Conservation (phyloP, 495 filamentous ascomycete genomes). For the Hypoxylon subgilvum region DNA sequence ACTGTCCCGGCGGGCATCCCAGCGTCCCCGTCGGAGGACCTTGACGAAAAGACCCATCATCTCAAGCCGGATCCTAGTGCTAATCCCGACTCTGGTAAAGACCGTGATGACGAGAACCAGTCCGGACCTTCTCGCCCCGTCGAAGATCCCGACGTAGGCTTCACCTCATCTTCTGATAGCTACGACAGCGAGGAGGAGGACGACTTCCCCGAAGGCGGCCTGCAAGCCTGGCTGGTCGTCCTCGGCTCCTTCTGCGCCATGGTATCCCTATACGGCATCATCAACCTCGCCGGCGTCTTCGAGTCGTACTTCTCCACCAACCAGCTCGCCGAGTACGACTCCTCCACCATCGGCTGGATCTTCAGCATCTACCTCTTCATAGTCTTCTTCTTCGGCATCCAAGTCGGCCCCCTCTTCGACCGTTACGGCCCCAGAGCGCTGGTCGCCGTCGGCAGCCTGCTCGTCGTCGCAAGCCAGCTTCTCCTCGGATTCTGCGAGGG, state of each 20-base stretch:
- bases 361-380: conserved; percentile 67
- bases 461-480: conserved; percentile 61
- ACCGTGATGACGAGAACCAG: conserved; percentile 1
- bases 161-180: conserved; percentile 10
- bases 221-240: conserved; percentile 66
- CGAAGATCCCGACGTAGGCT: not conserved
- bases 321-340: conserved; percentile 60
- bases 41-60: conserved; percentile 36
- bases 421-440: conserved; percentile 62
- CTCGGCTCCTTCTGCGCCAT: conserved; percentile 66
- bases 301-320: conserved; percentile 67
- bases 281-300: conserved; percentile 67
- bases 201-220: conserved; percentile 67
- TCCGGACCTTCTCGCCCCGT: conserved; percentile 12
- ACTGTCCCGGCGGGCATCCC: conserved; percentile 31
- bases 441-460: conserved; percentile 56
- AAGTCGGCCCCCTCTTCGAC: conserved; percentile 73
- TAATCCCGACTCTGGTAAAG: not conserved
- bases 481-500: conserved; percentile 57
- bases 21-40: conserved; percentile 19
- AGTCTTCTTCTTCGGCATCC: conserved; percentile 67
- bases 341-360: conserved; percentile 69
- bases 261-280: conserved; percentile 68
- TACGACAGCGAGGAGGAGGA: conserved; percentile 25
- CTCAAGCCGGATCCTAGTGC: conserved; percentile 13